Conservation (phyloP, 2,329 filamentous ascomycete genomes). For the Dothideomycetes sp. region DNA sequence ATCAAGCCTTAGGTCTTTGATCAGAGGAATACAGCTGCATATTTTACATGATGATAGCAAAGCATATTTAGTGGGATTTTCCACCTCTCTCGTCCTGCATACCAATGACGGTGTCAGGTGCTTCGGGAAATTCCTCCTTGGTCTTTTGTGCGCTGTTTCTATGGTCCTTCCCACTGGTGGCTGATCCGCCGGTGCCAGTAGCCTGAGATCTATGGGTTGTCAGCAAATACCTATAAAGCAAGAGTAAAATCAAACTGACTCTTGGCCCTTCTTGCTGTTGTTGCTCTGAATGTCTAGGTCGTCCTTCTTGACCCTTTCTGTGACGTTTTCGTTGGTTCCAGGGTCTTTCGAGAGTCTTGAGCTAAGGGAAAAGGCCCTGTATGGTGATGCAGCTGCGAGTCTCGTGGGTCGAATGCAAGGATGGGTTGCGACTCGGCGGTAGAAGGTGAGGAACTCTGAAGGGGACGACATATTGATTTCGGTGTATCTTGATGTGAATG, state of each 20-base stretch:
- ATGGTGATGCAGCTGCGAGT: conserved; percentile 2
- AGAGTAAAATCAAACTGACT: conserved; percentile 26
- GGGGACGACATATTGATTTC: conserved; percentile 18
- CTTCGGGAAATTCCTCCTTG: conserved; percentile 37
- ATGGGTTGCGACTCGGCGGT: conserved; percentile 17
- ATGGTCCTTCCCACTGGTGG: conserved; percentile 27
- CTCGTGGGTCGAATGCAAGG: conserved; percentile 7
- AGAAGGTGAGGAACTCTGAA: conserved; percentile 28
- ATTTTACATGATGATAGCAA: neutral
- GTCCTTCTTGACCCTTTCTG: conserved; percentile 25
- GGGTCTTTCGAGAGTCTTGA: conserved; percentile 7
- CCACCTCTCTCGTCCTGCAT: conserved; percentile 41
- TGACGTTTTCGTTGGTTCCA: conserved; percentile 2
- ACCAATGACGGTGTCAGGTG: conserved; percentile 35
- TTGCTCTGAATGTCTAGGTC: conserved; percentile 23
- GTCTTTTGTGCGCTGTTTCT: conserved; percentile 26
- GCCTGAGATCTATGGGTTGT: conserved; percentile 21
- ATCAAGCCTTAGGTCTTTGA: too few relatives aligned
- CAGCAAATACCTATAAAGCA: too few relatives aligned
- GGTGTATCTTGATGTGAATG: neutral
- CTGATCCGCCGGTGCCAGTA: conserved; percentile 26
- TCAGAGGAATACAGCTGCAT: too few relatives aligned
- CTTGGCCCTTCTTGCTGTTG: conserved; percentile 18
- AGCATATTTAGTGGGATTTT: conserved; percentile 23
- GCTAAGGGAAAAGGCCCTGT: conserved; percentile 5